phyloP scores from a whole-genome alignment of 331 rosid genomes.

The Rosa hybrid region DNA sequence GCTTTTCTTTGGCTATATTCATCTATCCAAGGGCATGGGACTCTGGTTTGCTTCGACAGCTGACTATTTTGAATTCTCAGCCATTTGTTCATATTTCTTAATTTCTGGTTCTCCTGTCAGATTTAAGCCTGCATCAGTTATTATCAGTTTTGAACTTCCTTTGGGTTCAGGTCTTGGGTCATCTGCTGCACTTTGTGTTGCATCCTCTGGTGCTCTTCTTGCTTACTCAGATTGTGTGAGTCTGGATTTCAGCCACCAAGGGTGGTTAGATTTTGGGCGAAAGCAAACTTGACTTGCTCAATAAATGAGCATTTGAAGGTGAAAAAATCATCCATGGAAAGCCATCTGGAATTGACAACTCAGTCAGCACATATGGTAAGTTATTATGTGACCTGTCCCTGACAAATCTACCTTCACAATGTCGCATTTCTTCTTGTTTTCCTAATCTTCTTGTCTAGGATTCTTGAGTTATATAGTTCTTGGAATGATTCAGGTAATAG shows the following conservation, averaged over 20 bases:
- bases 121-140: constrained; percentile 83
- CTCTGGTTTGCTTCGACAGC: constrained; percentile 6
- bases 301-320: constrained; percentile 98
- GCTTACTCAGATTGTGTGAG: constrained; percentile 57
- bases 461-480: background rate
- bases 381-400: constrained; percentile 14
- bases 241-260: constrained; percentile 55
- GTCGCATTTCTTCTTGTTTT: constrained; percentile 10
- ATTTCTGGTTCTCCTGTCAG: constrained; percentile 39
- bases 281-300: constrained; percentile 68
- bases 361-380: constrained; percentile 91
- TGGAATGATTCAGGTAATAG: constrained; percentile 11
- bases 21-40: constrained; percentile 69
- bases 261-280: constrained; percentile 60
- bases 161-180: constrained; percentile 94
- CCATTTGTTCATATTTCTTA: background rate
- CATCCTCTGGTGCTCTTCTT: constrained; percentile 76
- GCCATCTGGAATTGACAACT: constrained; percentile 97
- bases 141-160: constrained; percentile 82
- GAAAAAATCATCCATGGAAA: constrained; percentile 94
- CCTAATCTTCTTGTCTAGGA: background rate
- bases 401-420: constrained; percentile 8
- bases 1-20: constrained; percentile 90
- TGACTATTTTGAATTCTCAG: background rate
- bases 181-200: constrained; percentile 81